Evolutionary conservation across 331 rosid genomes (phyloP).

Genomic region (Malus hybrid): DNA sequence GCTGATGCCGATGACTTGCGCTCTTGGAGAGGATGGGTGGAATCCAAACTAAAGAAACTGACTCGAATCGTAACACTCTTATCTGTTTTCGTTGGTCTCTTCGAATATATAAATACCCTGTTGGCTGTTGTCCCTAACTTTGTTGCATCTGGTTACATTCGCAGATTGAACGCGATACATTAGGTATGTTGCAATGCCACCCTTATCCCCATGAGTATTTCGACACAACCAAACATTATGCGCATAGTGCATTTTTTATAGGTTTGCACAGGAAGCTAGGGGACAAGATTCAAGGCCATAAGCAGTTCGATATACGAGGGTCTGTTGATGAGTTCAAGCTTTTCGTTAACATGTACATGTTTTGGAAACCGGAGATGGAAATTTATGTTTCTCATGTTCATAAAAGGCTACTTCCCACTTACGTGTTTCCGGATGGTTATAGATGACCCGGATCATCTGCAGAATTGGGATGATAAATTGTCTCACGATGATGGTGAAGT

Average conservation of each 20-base stretch:
- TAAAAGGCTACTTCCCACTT: conserved; percentile 70
- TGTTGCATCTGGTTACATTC: not conserved
- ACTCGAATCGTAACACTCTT: conserved; percentile 50
- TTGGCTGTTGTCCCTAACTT: not conserved
- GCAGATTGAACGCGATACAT: conserved; percentile 90
- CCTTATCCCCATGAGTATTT: conserved; percentile 76
- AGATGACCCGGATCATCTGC: conserved; percentile 44
- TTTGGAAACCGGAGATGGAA: conserved; percentile 90
- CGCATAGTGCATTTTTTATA: conserved; percentile 82
- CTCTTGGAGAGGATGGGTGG: conserved; percentile 94
- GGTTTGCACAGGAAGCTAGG: conserved; percentile 88
- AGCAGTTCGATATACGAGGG: conserved; percentile 80
- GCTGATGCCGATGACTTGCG: conserved; percentile 66
- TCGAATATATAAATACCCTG: not conserved
- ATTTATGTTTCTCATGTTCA: conserved; percentile 81
- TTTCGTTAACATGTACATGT: conserved; percentile 57
- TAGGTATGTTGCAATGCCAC: conserved; percentile 86
- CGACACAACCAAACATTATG: conserved; percentile 60
- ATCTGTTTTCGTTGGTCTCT: not conserved
- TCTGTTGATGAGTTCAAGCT: conserved; percentile 84
- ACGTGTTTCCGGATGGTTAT: conserved; percentile 73
- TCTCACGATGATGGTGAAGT: conserved; percentile 14
- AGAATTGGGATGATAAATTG: conserved; percentile 11
- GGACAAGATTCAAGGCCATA: conserved; percentile 57
- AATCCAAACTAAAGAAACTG: conserved; percentile 77